phyloP scores from a whole-genome alignment of 1,284 basidiomycete species.

The Moesziomyces globuligerus region DNA sequence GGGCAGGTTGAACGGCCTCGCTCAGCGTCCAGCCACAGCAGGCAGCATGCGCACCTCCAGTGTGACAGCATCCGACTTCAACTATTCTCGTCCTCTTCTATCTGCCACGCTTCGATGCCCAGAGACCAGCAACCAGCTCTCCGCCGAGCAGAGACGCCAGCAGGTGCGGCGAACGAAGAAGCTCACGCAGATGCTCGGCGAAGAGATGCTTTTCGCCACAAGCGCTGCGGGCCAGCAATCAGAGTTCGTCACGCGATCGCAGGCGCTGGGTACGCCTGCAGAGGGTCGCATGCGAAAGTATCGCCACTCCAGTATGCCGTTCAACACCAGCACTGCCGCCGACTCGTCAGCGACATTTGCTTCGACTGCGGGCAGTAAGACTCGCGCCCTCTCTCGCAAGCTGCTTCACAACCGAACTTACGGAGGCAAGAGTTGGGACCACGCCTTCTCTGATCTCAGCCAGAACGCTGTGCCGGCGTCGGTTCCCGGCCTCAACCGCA shows the following conservation, averaged over 20 bases:
- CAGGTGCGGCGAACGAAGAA: slow-evolving; percentile 52
- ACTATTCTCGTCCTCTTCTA: not conserved
- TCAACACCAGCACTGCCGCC: slow-evolving; percentile 1
- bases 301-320: slow-evolving; percentile 22
- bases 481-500: slow-evolving; percentile 20
- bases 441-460: slow-evolving; percentile 10
- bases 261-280: slow-evolving; percentile 1
- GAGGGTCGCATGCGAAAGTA: slow-evolving; percentile 5
- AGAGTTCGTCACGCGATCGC: slow-evolving; percentile 1
- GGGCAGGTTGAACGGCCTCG: slow-evolving; percentile 1
- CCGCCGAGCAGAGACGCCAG: slow-evolving; percentile 38
- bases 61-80: not conserved
- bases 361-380: slow-evolving; percentile 10
- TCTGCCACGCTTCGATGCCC: slow-evolving; percentile 10
- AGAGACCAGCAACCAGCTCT: slow-evolving; percentile 39
- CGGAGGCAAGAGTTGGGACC: slow-evolving; percentile 20
- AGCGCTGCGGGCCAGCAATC: not conserved
- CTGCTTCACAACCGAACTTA: slow-evolving; percentile 20
- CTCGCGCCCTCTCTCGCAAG: slow-evolving; percentile 21
- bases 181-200: slow-evolving; percentile 52
- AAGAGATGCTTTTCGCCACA: slow-evolving; percentile 42
- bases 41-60: slow-evolving; percentile 13
- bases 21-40: slow-evolving; percentile 11
- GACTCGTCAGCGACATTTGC: not conserved
- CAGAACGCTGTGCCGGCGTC: slow-evolving; percentile 4